Conservation (phyloP, 441 rosid species). For the Mallotus repandus region DNA sequence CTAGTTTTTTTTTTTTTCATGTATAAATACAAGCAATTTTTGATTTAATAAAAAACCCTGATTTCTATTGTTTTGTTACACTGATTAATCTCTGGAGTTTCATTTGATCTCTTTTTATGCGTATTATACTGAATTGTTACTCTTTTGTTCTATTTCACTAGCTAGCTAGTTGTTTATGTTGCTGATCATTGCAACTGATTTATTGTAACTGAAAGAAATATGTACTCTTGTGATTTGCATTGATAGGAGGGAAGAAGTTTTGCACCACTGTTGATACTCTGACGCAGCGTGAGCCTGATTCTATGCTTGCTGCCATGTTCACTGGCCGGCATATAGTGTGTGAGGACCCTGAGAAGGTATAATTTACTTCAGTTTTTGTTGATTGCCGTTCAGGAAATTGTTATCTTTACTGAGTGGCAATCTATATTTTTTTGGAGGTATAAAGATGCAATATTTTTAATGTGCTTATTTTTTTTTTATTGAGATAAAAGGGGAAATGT, state of each 20-base stretch:
- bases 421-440: background rate
- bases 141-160: background rate
- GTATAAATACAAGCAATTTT: too few relatives aligned
- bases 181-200: background rate
- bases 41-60: background rate
- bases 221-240: background rate
- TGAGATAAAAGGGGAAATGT: background rate
- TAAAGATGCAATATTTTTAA: background rate
- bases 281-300: conserved; percentile 84
- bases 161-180: background rate
- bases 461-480: background rate
- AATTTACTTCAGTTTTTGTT: background rate
- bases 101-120: background rate
- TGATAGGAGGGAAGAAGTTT: conserved; percentile 76
- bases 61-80: background rate
- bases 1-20: background rate
- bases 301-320: conserved; percentile 97
- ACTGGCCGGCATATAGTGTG: conserved; percentile 74
- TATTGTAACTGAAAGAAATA: background rate
- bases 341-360: conserved; percentile 57
- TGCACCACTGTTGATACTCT: conserved; percentile 78
- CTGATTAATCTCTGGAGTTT: background rate
- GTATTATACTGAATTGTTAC: background rate
- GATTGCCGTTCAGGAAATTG: background rate
- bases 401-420: background rate